Base-by-base conservation (phyloP, 768 basidiomycete species). In the Brasilioporus rufonigricans region DNA sequence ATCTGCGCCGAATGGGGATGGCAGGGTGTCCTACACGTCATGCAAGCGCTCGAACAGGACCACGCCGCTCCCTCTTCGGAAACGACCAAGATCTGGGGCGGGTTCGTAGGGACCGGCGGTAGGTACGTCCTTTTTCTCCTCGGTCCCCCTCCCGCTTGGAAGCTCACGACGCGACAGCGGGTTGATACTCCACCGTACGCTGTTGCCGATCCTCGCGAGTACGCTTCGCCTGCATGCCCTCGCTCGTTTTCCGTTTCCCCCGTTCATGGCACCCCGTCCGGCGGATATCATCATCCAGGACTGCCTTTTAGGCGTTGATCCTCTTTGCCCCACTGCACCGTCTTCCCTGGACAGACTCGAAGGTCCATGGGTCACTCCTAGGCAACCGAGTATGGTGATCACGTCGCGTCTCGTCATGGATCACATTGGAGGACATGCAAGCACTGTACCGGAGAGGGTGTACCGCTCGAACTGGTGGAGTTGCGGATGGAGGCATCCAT, bases 401-500 rank as follows among this genome's bases (percentile, higher is more conserved):
- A 72, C 75, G 4, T 78, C 75, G 3, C 68, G 74, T 50, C 63
- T 76, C 16, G 65, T 77, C 24, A 70, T 77, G 68, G 76, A 77
- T 58, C 73, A 76, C 52, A 72, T 78, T 24, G 76, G 76, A 24
- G 75, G 69, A 14, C 62, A 61, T 55, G 65, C 62, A 13, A 75
- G 74, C 41, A 78, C 75, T 5, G 67, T 67, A 40, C 40, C 31
- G 7, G 62, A 67, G 5, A 72, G 75, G 48, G 32, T 47, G 4
- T 64, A 67, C 12, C 69, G 71, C 31, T 41, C 55, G 12, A 67
- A 73, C 29, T 73, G 74, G 53, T 77, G 76, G 74, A 67, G 71
- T 52, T 78, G 76, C 55, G 72, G 75, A n/a, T 77, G 75, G 77
- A 67, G 76, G 21, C 75, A 77, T 64, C 69, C 75, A 26, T 77